Evolutionary conservation across 2,329 filamentous ascomycete species (phyloP), one percentile per base, ranked within the genome.

Genomic region (Aspergillus carbonarius): DNA sequence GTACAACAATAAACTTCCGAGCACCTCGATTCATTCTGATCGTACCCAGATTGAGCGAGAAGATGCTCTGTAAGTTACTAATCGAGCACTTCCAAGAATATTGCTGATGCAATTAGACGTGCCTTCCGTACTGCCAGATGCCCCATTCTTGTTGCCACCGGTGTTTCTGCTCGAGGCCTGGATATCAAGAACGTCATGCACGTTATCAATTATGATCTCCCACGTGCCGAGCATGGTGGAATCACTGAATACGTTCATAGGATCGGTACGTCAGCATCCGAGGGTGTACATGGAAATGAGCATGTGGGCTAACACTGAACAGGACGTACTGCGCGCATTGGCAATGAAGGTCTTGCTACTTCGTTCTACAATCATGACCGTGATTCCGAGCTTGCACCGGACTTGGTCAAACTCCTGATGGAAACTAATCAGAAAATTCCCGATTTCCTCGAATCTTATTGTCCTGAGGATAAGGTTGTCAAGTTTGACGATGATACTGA

Each of bases 211-310:
- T 98, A 88, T 67, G 93, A 98, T 61, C 80, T 98, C 1, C 93
- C 93, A 0, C 86, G 82, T 5, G 77, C 81, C 44, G 80, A 86
- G 0, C 83, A 93, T 66, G 92, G 92, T n/a, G 93, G 93, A 2
- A 96, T 97, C 57, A 87, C 91, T 50, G 95, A 98, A 73, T 99
- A 98, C 68, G 87, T 90, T 25, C 95, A 99, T 71, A 91, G 95
- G 12, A 98, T 98, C 71, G 95, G 90, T 91, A 85, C 76, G 82
- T 70, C n/a, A 12, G 7, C 15, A n/a, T 32, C 15, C 9, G 13
- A 23, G 32, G 9, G 9, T 17, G 10, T n/a, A 25, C 10, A 10
- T 15, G 15, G 2, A 32, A n/a, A 4, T 23, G 32, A 53, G 32
- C 27, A 25, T 37, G 1, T 23, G 9, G 13, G 12, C 52, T 59